These are phyloP conservation scores for Prunus fruticosa DNA, from an alignment of 306 rosid genomes.

Conservation along the genomic window DNA sequence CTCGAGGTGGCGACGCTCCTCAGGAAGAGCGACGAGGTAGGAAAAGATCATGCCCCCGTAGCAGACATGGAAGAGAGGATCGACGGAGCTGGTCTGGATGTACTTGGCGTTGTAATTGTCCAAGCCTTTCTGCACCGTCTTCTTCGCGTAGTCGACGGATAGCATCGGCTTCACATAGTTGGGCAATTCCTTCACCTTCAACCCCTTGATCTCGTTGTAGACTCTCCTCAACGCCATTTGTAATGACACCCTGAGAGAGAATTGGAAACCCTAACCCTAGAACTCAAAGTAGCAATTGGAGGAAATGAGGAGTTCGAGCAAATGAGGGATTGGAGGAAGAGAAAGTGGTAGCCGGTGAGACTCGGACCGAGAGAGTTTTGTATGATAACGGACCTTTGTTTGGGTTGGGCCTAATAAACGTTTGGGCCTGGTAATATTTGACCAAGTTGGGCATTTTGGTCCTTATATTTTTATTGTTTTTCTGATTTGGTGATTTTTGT, in stretches of 20 bases:
- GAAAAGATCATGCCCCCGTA: constrained; percentile 77
- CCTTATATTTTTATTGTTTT: too few relatives aligned
- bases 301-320: background rate
- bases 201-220: constrained; percentile 66
- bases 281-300: background rate
- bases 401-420: background rate
- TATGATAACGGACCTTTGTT: background rate
- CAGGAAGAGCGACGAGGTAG: constrained; percentile 70
- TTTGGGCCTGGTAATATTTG: background rate
- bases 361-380: background rate
- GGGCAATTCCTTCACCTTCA: constrained; percentile 63
- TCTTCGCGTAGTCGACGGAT: constrained; percentile 47
- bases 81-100: constrained; percentile 63
- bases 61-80: constrained; percentile 60
- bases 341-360: background rate
- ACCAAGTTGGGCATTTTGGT: too few relatives aligned
- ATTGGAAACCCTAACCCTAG: constrained; percentile 32
- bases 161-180: constrained; percentile 60
- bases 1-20: constrained; percentile 79
- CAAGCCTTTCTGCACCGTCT: constrained; percentile 36
- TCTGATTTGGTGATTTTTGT: too few relatives aligned
- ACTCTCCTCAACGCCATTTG: constrained; percentile 65
- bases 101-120: constrained; percentile 75
- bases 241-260: background rate
- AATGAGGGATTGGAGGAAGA: background rate